These are phyloP conservation scores for Mitragyna speciosa DNA, from an alignment of 257 asterid species.

Conservation along the genomic window DNA sequence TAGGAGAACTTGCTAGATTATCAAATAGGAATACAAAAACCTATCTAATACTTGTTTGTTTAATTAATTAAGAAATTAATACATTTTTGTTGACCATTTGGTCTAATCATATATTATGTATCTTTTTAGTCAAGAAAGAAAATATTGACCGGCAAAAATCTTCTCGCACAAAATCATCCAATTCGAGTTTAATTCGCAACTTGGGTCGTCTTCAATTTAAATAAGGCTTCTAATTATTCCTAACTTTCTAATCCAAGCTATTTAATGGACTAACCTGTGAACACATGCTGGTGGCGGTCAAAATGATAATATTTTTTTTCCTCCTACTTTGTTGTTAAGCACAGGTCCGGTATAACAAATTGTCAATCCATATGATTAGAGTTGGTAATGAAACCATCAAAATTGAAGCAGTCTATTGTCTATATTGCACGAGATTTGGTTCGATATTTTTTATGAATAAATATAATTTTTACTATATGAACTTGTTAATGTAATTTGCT, in stretches of 20 bases:
- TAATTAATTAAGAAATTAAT: too few relatives aligned
- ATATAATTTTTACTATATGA: too few relatives aligned
- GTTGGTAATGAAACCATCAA: neutral
- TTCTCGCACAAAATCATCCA: neutral
- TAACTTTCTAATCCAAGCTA: neutral
- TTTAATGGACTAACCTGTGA: too few relatives aligned
- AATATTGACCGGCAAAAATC: constrained; percentile 4
- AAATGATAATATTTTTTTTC: neutral
- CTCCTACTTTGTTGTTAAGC: neutral
- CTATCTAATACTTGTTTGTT: neutral
- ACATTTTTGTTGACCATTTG: neutral
- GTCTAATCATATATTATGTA: neutral
- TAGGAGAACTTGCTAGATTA: neutral
- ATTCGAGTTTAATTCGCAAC: neutral
- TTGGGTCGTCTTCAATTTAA: neutral
- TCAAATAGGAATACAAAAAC: neutral
- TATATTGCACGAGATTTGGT: too few relatives aligned
- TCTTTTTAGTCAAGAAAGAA: neutral
- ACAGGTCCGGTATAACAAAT: neutral
- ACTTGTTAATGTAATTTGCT: too few relatives aligned
- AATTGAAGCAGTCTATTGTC: too few relatives aligned
- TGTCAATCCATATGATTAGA: neutral
- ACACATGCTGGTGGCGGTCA: neutral
- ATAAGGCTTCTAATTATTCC: neutral
- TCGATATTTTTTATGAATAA: too few relatives aligned